Evolutionary conservation across 2,329 filamentous ascomycete genomes (phyloP).

Genomic region (Drechslera avenae): DNA sequence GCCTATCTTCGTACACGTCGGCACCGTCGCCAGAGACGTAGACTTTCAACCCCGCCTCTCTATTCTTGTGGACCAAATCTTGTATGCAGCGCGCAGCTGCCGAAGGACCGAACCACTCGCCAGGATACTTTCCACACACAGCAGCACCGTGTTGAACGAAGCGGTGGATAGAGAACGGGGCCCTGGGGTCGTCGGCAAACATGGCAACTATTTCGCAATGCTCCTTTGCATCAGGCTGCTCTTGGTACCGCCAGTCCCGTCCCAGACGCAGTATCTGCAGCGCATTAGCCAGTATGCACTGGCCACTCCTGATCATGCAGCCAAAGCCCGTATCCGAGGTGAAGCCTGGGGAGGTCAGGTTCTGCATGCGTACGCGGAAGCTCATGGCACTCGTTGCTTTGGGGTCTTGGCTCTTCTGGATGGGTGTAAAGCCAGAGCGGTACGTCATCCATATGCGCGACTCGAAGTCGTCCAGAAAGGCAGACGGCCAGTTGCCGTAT

Average conservation of each 20-base stretch:
- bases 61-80: slow-evolving; percentile 71
- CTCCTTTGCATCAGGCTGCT: slow-evolving; percentile 53
- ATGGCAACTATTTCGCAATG: slow-evolving; percentile 76
- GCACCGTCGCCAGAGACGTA: slow-evolving; percentile 89
- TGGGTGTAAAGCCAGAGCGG: slow-evolving; percentile 81
- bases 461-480: slow-evolving; percentile 91
- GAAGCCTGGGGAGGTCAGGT: slow-evolving; percentile 81
- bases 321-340: slow-evolving; percentile 96
- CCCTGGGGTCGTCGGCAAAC: slow-evolving; percentile 84
- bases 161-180: slow-evolving; percentile 92
- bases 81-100: slow-evolving; percentile 93
- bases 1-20: slow-evolving; percentile 90
- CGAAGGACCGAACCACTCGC: slow-evolving; percentile 98
- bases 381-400: slow-evolving; percentile 74
- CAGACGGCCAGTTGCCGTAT: slow-evolving; percentile 74
- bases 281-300: slow-evolving; percentile 89
- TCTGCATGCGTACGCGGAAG: slow-evolving; percentile 82
- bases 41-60: slow-evolving; percentile 70
- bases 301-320: slow-evolving; percentile 97
- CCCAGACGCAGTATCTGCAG: slow-evolving; percentile 75
- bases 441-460: slow-evolving; percentile 97
- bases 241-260: slow-evolving; percentile 80
- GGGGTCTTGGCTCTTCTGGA: slow-evolving; percentile 77
- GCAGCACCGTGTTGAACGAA: slow-evolving; percentile 88
- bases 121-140: slow-evolving; percentile 90